Base-by-base conservation (phyloP, 1,284 basidiomycete genomes). In the Ustilago tritici region DNA sequence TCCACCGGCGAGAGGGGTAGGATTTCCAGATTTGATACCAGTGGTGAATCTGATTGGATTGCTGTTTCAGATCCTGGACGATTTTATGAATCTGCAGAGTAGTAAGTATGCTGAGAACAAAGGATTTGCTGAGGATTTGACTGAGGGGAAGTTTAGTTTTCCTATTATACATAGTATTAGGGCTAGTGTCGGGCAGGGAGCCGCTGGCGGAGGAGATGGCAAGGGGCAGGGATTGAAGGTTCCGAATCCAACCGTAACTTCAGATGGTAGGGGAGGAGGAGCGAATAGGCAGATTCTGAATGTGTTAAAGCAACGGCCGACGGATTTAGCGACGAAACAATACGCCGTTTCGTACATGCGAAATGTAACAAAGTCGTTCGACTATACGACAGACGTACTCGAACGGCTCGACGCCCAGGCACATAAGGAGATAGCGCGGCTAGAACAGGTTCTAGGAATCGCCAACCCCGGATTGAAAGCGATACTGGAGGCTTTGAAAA, bases 91-190 rank as follows among this genome's bases (percentile, higher is more conserved):
- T 85, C 88, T 99, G 38, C 92, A 95, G 82, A 94, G 92, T 55
- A 90, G 61, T 17, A 79, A 95, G 92, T 98, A 98, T 82, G 89
- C 92, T 2, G 89, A 91, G 40, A 95, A 96, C 88, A 98, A 98
- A 87, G 95, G 95, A 6, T 98, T 93, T 83, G 93, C 93, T 7
- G 95, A 98, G 87, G 95, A 98, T 82, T 88, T 98, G 9, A 93
- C 94, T 0, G 95, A 98, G 87, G 95, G 95, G 2, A 98, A 98
- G 86, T 98, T 98, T 87, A 94, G 93, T 17, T 98, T 98, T 86
- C 95, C 95, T 0, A 90, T 98, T 65, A 92, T 98, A 0, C 95
- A 98, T 82, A 91, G 92, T 14, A 92, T 98, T 35, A 90, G 93
- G 36, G 65, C 80, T 0, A 80, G 78, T 35, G 71, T 67, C 0